Evolutionary conservation across 1,284 basidiomycete genomes (phyloP), one percentile per base, ranked within the genome.

Genomic region (Butyriboletus appendiculatus): DNA sequence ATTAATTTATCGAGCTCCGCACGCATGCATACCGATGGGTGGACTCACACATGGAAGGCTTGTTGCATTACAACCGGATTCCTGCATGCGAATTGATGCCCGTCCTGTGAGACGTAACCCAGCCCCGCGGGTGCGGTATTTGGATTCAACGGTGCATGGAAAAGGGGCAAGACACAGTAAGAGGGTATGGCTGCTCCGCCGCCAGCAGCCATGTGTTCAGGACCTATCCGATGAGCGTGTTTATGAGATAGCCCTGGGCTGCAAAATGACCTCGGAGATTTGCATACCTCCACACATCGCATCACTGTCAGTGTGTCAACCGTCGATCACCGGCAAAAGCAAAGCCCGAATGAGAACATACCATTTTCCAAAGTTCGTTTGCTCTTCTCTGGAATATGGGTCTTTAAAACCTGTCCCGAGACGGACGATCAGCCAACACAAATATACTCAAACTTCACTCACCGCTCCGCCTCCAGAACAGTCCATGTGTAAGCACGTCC

Each of bases 381-480:
- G 78, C 48, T 85, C 80, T 32, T 82, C 80, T 32, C 70, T 73
- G 6, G 82, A 78, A 46, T 86, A 86, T 1, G 84, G 84, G 63
- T 86, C 83, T 78, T 60, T 46, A 51, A 63, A 67, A 33, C 63
- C 67, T 72, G 14, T 41, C 26, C 34, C 26, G 4, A 37, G 34
- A 46, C 2, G 12, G 5, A 20, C 15, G 1, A 18, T 53, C 18
- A 48, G 16, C 11, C 20, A 41, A 33, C 4, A 16, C 1, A 22
- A 38, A 37, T n/a, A 16, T 2, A 16, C 6, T 5, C 16, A 42
- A 33, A 14, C 1, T 1, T 8, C 8, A 32, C 58, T 34, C 52
- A 82, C 83, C 83, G 50, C 73, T 73, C 26, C 84, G 74, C 55
- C 75, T 73, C 84, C 85, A 86, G 56, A 76, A 76, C n/a, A 85